phyloP scores from a whole-genome alignment of 2,329 filamentous ascomycete genomes.

The Dactylella cylindrospora region DNA sequence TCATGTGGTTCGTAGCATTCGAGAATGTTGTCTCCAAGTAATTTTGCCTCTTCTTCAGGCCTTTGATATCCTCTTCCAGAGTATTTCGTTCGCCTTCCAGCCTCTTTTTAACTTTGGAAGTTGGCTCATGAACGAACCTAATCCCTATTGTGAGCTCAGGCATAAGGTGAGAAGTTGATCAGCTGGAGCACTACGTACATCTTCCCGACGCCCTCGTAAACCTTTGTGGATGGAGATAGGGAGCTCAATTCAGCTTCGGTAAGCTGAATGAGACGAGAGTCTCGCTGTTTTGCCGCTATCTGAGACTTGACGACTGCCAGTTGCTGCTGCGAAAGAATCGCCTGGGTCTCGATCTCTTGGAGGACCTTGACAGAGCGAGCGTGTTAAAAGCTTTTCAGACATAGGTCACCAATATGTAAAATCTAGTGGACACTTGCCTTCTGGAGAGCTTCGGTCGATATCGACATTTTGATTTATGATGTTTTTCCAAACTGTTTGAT shows the following conservation, averaged over 20 bases:
- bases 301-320: constrained; percentile 82
- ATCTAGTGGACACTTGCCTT: constrained; percentile 64
- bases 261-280: constrained; percentile 83
- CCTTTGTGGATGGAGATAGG: constrained; percentile 71
- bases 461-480: constrained; percentile 82
- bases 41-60: constrained; percentile 81
- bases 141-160: constrained; percentile 17
- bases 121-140: constrained; percentile 85
- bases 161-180: constrained; percentile 10
- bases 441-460: constrained; percentile 88
- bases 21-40: constrained; percentile 94
- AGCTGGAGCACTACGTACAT: constrained; percentile 65
- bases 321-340: constrained; percentile 84
- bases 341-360: constrained; percentile 90
- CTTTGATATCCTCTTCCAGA: constrained; percentile 74
- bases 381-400: constrained; percentile 1
- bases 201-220: constrained; percentile 96
- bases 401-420: not conserved
- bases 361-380: constrained; percentile 52
- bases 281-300: constrained; percentile 80
- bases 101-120: constrained; percentile 71
- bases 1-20: constrained; percentile 88
- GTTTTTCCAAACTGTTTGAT: too few species aligned
- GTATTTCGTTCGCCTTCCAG: constrained; percentile 73
- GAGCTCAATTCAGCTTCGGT: constrained; percentile 80